Base-by-base conservation (phyloP, 164 flowering plant genomes). In the Vitis cinerea region DNA sequence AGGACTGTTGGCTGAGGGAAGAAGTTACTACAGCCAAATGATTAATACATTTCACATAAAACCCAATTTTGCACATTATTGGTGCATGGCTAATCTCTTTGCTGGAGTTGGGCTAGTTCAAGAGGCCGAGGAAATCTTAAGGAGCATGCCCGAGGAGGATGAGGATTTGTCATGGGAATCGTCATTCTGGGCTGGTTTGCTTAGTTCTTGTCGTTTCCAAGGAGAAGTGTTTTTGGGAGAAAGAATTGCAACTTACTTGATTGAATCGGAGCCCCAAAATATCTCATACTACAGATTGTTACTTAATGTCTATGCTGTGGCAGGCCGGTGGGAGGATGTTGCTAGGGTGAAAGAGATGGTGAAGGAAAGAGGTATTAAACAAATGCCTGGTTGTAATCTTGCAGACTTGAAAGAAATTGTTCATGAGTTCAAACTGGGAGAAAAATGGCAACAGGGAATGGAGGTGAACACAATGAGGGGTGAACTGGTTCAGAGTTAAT, bases 11-110 rank as follows among this genome's bases (percentile, higher is more conserved):
- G 52, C 67, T 10, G 87, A 86, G 29, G 95, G 88, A 12, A 81
- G 67, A 64, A 68, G 59, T 16, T 84, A 83, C 80, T 87, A 86
- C 19, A 66, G 52, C 49, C 77, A 85, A 66, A 88, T 88, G 97
- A 67, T 62, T 10, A 19, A 79, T 30, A 44, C 58, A 16, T 87
- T 80, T 71, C 7, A 66, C 8, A 30, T 92, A 59, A 87, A 78
- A 56, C 95, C 93, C 52, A 88, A 76, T 63, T 92, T 92, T 77
- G 92, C 88, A 10, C 95, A 90, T 69, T 82, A 76, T 64, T 92
- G 93, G 97, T 92, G 95, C 80, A 79, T 90, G 91, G 90, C 97
- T 47, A 90, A 90, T 75, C 85, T 88, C 15, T 77, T 82, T 61
- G 84, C 80, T 50, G 63, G 75, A 31, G 75, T 55, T 52, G 93